Percentiles rank a stretch among this genome's conserved stretches.
These are phyloP conservation scores for Kwoniella botswanensis DNA, from an alignment of 768 basidiomycete species.

Conservation along the genomic window DNA sequence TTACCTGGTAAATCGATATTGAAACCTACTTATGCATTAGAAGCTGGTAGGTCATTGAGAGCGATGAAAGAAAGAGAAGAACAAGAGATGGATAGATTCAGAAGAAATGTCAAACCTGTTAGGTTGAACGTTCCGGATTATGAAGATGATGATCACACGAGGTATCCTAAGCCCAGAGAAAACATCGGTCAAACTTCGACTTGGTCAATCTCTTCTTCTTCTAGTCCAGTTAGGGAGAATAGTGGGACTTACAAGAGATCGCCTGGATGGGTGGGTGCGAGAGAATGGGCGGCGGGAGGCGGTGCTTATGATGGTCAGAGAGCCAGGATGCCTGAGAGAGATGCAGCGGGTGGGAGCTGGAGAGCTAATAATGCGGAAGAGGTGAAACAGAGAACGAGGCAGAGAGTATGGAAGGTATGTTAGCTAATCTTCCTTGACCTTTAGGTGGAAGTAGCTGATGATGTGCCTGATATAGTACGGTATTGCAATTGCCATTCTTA, in stretches of 20 bases:
- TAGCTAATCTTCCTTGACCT: conserved; percentile 15
- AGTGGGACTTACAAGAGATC: conserved; percentile 12
- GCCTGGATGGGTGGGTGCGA: conserved; percentile 31
- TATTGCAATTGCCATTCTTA: conserved; percentile 35
- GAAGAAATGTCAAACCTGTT: conserved; percentile 19
- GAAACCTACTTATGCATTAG: conserved; percentile 20
- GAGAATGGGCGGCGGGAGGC: conserved; percentile 26
- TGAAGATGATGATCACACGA: conserved; percentile 13
- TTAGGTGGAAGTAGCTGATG: background rate
- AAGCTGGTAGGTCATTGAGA: conserved; percentile 23
- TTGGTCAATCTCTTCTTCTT: conserved; percentile 17
- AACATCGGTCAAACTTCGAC: conserved; percentile 6
- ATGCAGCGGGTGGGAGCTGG: conserved; percentile 4
- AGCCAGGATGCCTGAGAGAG: conserved; percentile 12
- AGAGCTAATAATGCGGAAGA: conserved; percentile 30
- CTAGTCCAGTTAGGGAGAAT: conserved; percentile 21
- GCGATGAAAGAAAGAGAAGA: conserved; percentile 38
- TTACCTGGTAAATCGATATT: conserved; percentile 32
- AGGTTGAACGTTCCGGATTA: conserved; percentile 22
- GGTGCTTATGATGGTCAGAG: conserved; percentile 15
- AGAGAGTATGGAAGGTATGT: conserved; percentile 40
- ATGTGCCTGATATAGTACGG: conserved; percentile 22
- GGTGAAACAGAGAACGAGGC: conserved; percentile 31
- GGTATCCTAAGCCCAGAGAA: conserved; percentile 9
- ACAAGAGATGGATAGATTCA: conserved; percentile 44